phyloP scores from a whole-genome alignment of 495 filamentous ascomycete species.

The Lophiostoma macrostomum region DNA sequence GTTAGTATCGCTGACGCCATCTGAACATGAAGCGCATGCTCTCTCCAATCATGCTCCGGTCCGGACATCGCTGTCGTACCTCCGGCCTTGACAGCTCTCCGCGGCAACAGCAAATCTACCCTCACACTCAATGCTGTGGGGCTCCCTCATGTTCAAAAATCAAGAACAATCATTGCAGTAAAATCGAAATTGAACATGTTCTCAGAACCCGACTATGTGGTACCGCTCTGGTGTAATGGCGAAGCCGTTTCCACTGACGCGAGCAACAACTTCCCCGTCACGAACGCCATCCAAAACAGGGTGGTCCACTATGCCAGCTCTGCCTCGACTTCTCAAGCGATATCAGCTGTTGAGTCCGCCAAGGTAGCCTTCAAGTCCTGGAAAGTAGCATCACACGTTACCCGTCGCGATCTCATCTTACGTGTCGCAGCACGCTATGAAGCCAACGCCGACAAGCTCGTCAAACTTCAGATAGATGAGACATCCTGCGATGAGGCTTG shows the following conservation, averaged over 20 bases:
- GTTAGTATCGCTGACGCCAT: too few relatives aligned
- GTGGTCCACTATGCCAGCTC: conserved; percentile 58
- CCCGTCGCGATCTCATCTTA: conserved; percentile 67
- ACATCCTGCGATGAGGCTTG: conserved; percentile 32
- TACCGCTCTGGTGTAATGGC: conserved; percentile 72
- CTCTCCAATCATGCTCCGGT: too few relatives aligned
- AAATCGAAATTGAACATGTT: too few relatives aligned
- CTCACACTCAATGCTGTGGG: too few relatives aligned
- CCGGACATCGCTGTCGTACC: too few relatives aligned
- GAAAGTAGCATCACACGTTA: conserved; percentile 56
- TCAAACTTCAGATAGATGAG: conserved; percentile 28
- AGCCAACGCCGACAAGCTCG: conserved; percentile 48
- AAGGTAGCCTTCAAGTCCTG: conserved; percentile 67
- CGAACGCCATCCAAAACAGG: conserved; percentile 58
- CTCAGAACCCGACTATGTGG: too few relatives aligned
- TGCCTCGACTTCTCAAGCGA: conserved; percentile 60
- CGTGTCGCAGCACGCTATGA: conserved; percentile 68
- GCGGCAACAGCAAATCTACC: too few relatives aligned
- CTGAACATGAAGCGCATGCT: too few relatives aligned
- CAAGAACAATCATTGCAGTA: too few relatives aligned
- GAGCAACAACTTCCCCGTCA: conserved; percentile 58
- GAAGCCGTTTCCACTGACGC: conserved; percentile 55
- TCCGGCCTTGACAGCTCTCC: too few relatives aligned
- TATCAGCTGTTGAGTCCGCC: conserved; percentile 60
- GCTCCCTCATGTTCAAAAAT: too few relatives aligned